Evolutionary conservation across 2,329 filamentous ascomycete species (phyloP).

Genomic region (Fusarium pilosicola): DNA sequence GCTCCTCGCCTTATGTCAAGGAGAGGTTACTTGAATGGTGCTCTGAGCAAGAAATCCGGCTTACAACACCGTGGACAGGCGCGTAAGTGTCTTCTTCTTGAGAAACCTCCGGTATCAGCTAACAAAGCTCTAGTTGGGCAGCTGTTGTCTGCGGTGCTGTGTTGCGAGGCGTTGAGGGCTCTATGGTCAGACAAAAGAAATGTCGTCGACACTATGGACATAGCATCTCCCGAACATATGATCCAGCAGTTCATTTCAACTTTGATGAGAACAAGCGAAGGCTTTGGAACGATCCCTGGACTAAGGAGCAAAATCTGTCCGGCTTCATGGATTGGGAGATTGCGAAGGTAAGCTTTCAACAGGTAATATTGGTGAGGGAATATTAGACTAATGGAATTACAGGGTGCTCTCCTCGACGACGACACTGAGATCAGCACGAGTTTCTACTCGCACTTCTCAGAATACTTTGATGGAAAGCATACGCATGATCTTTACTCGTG

Average conservation of each 20-base stretch:
- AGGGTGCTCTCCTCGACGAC: not conserved
- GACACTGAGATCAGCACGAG: not conserved
- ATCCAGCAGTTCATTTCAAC: not conserved
- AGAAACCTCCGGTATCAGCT: rapidly evolving
- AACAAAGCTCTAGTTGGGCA: not conserved
- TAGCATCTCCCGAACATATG: not conserved
- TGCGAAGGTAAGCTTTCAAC: not conserved
- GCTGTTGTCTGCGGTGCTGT: not conserved
- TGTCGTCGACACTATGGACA: not conserved
- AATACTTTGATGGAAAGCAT: not conserved
- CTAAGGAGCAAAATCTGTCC: not conserved
- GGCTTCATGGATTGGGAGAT: not conserved
- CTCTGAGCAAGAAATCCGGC: not conserved
- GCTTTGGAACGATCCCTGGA: not conserved
- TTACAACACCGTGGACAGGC: not conserved
- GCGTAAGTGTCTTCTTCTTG: not conserved
- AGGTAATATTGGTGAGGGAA: rapidly evolving
- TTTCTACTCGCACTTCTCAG: not conserved
- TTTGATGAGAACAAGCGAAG: not conserved
- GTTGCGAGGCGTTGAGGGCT: not conserved
- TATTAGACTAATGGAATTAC: rapidly evolving
- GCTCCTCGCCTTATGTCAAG: not conserved
- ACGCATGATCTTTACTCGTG: not conserved
- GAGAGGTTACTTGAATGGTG: not conserved
- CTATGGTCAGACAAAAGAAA: not conserved